Percentiles rank a stretch among this genome's conserved stretches.
Conservation (phyloP, 2,329 filamentous ascomycete species). For the Sclerotinia nivalis region DNA sequence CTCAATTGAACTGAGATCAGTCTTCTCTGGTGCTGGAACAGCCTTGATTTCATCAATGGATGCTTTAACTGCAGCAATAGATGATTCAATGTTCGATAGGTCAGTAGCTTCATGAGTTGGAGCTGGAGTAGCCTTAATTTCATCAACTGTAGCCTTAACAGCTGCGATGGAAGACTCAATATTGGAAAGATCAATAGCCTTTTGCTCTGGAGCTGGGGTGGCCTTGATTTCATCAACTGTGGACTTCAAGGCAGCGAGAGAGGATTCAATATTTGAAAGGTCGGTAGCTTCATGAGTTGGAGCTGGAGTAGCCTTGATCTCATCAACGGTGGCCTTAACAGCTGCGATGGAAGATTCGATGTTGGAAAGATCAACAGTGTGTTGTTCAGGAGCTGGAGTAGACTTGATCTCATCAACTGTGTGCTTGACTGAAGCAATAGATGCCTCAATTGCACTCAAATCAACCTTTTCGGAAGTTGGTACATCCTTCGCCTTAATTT, state of each 20-base stretch:
- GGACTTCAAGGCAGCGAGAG: slow-evolving; percentile 26
- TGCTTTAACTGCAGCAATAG: slow-evolving; percentile 27
- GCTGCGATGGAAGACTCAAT: slow-evolving; percentile 28
- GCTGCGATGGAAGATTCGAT: slow-evolving; percentile 21
- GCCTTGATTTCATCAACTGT: slow-evolving; percentile 31
- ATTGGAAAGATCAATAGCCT: not conserved
- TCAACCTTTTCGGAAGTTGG: slow-evolving; percentile 28
- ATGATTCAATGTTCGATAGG: too few relatives aligned
- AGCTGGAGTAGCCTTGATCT: slow-evolving; percentile 29
- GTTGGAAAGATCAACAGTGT: slow-evolving; percentile 25
- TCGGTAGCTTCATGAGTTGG: slow-evolving; percentile 25
- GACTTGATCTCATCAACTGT: slow-evolving; percentile 26
- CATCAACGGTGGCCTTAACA: slow-evolving; percentile 19
- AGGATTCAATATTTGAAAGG: slow-evolving; percentile 25
- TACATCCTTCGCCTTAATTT: slow-evolving; percentile 31
- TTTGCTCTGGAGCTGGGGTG: slow-evolving; percentile 17
- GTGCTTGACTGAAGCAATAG: slow-evolving; percentile 27
- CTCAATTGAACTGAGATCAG: slow-evolving; percentile 28
- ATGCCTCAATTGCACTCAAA: slow-evolving; percentile 25
- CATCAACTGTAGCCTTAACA: slow-evolving; percentile 20
- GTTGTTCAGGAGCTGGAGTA: slow-evolving; percentile 23
- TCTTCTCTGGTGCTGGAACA: slow-evolving; percentile 24
- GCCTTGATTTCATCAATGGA: slow-evolving; percentile 27
- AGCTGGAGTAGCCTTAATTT: slow-evolving; percentile 21
- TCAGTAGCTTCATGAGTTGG: too few relatives aligned